phyloP scores from a whole-genome alignment of 164 flowering plant genomes.

The Akebia trifoliata region DNA sequence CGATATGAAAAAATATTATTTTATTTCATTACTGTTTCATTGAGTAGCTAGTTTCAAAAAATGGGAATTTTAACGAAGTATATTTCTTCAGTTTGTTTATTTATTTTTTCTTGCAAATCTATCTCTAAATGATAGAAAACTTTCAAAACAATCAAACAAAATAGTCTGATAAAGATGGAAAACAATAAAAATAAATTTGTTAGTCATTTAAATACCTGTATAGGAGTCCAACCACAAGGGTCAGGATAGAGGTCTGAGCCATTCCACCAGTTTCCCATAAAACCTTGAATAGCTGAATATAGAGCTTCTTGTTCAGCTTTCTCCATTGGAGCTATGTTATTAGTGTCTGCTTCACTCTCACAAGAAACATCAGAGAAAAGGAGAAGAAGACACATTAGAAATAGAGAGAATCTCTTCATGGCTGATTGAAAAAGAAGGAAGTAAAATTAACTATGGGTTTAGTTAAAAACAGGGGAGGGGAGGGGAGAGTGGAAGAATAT shows the following conservation, averaged over 20 bases:
- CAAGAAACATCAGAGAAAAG: slow-evolving; percentile 21
- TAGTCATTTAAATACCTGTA: slow-evolving; percentile 39
- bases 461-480: not conserved
- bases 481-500: not conserved
- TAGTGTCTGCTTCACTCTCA: slow-evolving; percentile 28
- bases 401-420: not conserved
- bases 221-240: slow-evolving; percentile 98
- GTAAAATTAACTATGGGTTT: too few relatives aligned
- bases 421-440: slow-evolving; percentile 2
- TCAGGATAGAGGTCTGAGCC: slow-evolving; percentile 92
- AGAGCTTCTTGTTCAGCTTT: slow-evolving; percentile 55
- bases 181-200: not conserved
- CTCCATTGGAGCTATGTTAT: slow-evolving; percentile 60
- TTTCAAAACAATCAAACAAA: too few relatives aligned
- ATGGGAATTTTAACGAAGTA: too few relatives aligned
- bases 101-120: too few relatives aligned
- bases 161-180: not conserved
- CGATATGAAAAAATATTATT: too few relatives aligned
- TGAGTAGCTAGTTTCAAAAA: too few relatives aligned
- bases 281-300: slow-evolving; percentile 62
- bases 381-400: slow-evolving; percentile 6
- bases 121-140: too few relatives aligned
- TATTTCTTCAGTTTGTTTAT: too few relatives aligned
- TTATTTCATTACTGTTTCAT: too few relatives aligned
- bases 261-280: slow-evolving; percentile 79